A percentile compares a stretch with the other conserved stretches of the same genome.
These are phyloP conservation scores for Debaryomyces castellii DNA, from an alignment of 805 yeast genomes.

Conservation along the genomic window DNA sequence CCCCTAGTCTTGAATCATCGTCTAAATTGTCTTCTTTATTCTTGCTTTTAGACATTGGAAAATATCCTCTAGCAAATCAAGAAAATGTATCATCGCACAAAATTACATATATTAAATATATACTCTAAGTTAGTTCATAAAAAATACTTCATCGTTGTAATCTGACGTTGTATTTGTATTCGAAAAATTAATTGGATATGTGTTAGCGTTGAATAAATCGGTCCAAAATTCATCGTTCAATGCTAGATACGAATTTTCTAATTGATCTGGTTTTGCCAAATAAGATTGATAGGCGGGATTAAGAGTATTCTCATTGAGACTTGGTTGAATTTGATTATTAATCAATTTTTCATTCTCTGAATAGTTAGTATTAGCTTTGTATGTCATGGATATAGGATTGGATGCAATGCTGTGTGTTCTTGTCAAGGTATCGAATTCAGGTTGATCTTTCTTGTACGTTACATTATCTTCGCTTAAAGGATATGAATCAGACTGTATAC, in stretches of 20 bases:
- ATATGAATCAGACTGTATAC: not conserved
- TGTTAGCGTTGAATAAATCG: conserved; percentile 43
- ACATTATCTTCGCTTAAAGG: not conserved
- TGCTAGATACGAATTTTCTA: conserved; percentile 51
- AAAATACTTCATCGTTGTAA: conserved; percentile 26
- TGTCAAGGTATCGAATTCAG: not conserved
- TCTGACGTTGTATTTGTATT: conserved; percentile 10
- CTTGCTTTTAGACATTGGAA: conserved; percentile 3
- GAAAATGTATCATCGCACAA: not conserved
- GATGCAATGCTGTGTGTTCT: not conserved
- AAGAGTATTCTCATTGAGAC: not conserved
- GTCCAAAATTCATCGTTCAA: conserved; percentile 74
- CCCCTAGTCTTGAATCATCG: conserved; percentile 16
- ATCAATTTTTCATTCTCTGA: not conserved
- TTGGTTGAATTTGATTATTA: not conserved
- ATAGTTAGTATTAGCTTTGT: not conserved
- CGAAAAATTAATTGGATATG: conserved; percentile 34
- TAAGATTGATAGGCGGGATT: not conserved
- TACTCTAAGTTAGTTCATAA: conserved; percentile 12
- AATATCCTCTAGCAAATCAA: no score
- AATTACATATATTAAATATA: not conserved
- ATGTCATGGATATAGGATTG: not conserved
- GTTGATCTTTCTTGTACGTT: not conserved
- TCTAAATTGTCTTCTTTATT: not conserved
- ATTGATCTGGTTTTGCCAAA: conserved; percentile 24